Evolutionary conservation across 345 rosid species (phyloP), one percentile per base, ranked within the genome.

Genomic region (Cardamine resedifolia): DNA sequence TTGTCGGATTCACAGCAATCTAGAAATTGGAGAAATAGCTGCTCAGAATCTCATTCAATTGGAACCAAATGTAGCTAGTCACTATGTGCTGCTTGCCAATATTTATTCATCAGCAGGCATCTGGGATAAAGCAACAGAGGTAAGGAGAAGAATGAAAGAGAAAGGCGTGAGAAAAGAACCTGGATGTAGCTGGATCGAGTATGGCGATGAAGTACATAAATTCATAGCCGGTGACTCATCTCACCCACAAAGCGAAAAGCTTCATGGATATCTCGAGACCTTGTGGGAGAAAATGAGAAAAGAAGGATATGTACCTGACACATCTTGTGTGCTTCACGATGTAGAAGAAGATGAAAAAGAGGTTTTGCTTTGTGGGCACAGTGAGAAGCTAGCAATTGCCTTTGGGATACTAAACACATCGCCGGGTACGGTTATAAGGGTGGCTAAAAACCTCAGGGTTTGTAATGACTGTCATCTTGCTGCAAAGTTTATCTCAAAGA

Each of bases 161-260:
- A 63, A 71, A 82, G 95, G 97, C 28, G 85, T 94, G 41, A 89
- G 72, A 72, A 94, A 94, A 85, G 96, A 89, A 63, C 91, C 97
- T 5, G 98, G 96, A n/a, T 91, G 89, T 55, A 94, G 97, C 78
- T 91, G 98, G 98, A 88, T 91, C 16, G 91, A 89, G 73, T 49
- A 74, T 49, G 87, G 85, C 1, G 89, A 88, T 31, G 82, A 91
- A 77, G 91, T 91, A 69, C 98, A 94, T 73, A 89, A 81, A 68
- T 91, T 94, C 71, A 33, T 85, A 39, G 91, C 92, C n/a, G 95
- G 97, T 26, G 98, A 88, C 69, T 79, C 76, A 21, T 86, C 87
- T 66, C 98, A 91, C 77, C 84, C 82, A 1, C 92, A 94, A 78
- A 94, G 91, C 36, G 81, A 82, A 65, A 62, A 77, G 74, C 85